Percentiles rank a stretch among this genome's conserved stretches.
Evolutionary conservation across 176 grass and related monocot species (phyloP).

Genomic region (Leersia perrieri): DNA sequence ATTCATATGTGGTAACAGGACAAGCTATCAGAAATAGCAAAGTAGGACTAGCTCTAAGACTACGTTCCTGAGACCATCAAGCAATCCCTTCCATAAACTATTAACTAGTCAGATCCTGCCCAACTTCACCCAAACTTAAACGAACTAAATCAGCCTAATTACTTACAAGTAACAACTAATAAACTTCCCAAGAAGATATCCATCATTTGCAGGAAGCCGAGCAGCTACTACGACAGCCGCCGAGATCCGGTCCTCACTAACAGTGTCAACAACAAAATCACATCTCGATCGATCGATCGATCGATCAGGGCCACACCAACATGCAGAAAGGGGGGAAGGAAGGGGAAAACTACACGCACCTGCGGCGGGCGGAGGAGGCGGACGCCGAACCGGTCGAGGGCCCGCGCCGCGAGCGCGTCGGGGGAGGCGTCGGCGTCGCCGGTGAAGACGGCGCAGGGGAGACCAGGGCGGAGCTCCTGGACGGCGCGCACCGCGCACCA

Average conservation of each 20-base stretch:
- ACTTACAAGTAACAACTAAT: neutral
- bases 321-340: too few species aligned
- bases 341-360: slow-evolving; percentile 41
- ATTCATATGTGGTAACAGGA: neutral
- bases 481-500: slow-evolving; percentile 89
- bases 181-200: neutral
- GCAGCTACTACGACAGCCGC: neutral
- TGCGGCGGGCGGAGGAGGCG: slow-evolving; percentile 58
- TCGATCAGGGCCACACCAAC: too few species aligned
- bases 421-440: slow-evolving; percentile 76
- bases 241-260: slow-evolving; percentile 17
- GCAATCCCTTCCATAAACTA: neutral
- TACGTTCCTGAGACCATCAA: neutral
- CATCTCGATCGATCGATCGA: neutral
- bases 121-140: neutral
- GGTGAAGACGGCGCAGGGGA: slow-evolving; percentile 72
- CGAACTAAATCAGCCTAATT: neutral
- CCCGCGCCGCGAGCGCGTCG: slow-evolving; percentile 45
- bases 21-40: too few species aligned
- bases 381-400: slow-evolving; percentile 75
- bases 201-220: neutral
- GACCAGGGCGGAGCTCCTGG: slow-evolving; percentile 62
- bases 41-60: neutral
- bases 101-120: neutral
- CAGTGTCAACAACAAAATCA: neutral